phyloP scores from a whole-genome alignment of 129 eudicot genomes.

The Rutidosis leptorrhynchoides region DNA sequence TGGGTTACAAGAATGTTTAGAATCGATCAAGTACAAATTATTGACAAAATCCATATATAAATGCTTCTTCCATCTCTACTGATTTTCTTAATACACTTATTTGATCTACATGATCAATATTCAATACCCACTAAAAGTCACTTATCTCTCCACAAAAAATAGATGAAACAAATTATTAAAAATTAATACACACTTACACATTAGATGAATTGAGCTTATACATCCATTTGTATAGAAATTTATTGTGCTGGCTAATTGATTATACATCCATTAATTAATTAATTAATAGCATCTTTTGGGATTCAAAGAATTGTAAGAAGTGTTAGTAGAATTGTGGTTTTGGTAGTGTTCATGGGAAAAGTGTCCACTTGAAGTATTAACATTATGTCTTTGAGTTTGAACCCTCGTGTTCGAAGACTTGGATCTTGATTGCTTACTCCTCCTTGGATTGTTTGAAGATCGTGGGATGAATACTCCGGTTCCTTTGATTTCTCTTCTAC shows the following conservation, averaged over 20 bases:
- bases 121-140: constrained; percentile 5
- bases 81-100: constrained; percentile 3
- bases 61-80: constrained; percentile 5
- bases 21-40: constrained; percentile 23
- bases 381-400: constrained; percentile 39
- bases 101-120: constrained; percentile 32
- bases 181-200: constrained; percentile 39
- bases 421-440: constrained; percentile 52
- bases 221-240: constrained; percentile 11
- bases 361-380: constrained; percentile 44
- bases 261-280: too few relatives aligned
- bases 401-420: constrained; percentile 42
- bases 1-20: constrained; percentile 17
- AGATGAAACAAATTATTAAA: constrained; percentile 19
- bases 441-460: constrained; percentile 50
- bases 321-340: constrained; percentile 34
- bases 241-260: constrained; percentile 27
- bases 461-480: constrained; percentile 94
- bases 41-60: constrained; percentile 24
- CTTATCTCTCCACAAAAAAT: constrained; percentile 13
- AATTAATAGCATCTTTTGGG: constrained; percentile 44
- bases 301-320: constrained; percentile 48
- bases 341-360: constrained; percentile 26
- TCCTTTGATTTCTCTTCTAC: constrained; percentile 76
- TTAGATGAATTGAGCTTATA: constrained; percentile 33